These are phyloP conservation scores for Leccinum ochraceum DNA, from an alignment of 768 basidiomycete species.

Conservation along the genomic window DNA sequence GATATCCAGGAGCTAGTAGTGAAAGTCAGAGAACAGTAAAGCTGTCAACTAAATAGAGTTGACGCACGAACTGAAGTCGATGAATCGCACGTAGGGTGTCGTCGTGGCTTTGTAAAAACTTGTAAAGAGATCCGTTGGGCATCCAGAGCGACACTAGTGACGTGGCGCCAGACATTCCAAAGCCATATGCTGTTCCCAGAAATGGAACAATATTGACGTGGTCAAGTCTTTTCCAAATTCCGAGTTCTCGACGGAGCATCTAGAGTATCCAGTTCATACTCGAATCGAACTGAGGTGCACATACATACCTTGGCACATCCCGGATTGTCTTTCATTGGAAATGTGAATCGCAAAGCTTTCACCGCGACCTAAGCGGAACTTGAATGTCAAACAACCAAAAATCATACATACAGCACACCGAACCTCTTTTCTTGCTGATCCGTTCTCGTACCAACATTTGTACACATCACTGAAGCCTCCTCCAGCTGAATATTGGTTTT, in stretches of 20 bases:
- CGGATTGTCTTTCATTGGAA: background rate
- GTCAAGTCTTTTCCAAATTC: background rate
- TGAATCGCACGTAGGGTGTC: background rate
- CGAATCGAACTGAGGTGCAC: background rate
- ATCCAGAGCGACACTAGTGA: background rate
- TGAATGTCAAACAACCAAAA: too few relatives aligned
- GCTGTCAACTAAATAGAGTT: background rate
- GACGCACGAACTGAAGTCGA: background rate
- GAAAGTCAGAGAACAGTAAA: background rate
- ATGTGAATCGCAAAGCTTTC: background rate
- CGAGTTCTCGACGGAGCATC: background rate
- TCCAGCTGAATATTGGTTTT: background rate
- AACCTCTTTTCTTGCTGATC: too few relatives aligned
- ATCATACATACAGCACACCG: too few relatives aligned
- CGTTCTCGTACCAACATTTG: background rate
- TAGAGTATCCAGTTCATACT: background rate
- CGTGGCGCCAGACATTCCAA: background rate
- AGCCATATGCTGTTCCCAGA: background rate
- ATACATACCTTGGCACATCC: background rate
- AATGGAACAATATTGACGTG: background rate
- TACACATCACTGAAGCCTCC: background rate
- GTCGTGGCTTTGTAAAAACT: background rate
- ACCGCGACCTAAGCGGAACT: background rate
- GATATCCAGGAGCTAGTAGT: background rate
- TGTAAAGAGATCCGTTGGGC: background rate